Evolutionary conservation across 495 filamentous ascomycete species (phyloP).

Genomic region (Evernia prunastri): DNA sequence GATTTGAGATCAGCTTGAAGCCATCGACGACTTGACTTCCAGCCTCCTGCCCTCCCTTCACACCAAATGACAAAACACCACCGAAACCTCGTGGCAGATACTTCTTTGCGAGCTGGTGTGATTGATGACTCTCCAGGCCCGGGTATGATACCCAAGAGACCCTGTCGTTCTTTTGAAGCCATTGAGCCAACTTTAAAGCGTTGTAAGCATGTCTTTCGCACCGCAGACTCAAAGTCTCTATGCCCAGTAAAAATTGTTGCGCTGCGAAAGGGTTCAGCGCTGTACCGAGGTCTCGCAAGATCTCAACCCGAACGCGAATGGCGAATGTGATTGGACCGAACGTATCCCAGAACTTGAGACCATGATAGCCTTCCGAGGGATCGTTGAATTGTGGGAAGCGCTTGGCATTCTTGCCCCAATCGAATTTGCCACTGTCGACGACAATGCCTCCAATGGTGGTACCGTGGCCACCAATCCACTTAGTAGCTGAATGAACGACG

Average conservation of each 20-base stretch:
- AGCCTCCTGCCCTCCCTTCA: constrained; percentile 77
- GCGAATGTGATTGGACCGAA: constrained; percentile 82
- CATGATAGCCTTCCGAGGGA: constrained; percentile 89
- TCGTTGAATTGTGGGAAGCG: constrained; percentile 94
- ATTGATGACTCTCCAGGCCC: constrained; percentile 74
- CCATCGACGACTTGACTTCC: constrained; percentile 86
- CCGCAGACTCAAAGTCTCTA: constrained; percentile 85
- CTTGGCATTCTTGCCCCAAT: constrained; percentile 84
- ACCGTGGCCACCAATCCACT: constrained; percentile 98
- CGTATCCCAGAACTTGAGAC: constrained; percentile 94
- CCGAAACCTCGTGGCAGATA: constrained; percentile 86
- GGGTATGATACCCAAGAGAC: constrained; percentile 95
- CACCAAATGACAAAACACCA: constrained; percentile 86
- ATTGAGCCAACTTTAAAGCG: constrained; percentile 70
- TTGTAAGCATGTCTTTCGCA: constrained; percentile 86
- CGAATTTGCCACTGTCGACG: constrained; percentile 89
- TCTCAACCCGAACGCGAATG: constrained; percentile 76
- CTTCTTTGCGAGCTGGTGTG: constrained; percentile 77
- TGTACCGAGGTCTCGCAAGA: constrained; percentile 81
- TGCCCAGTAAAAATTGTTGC: constrained; percentile 84
- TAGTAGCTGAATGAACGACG: constrained; percentile 90
- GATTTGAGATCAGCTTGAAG: constrained; percentile 90
- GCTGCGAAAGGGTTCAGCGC: constrained; percentile 88
- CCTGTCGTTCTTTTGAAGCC: constrained; percentile 75
- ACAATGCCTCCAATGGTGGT: constrained; percentile 91